Evolutionary conservation across 768 basidiomycete genomes (phyloP).

Genomic region (Neoboletus subvelutipes): DNA sequence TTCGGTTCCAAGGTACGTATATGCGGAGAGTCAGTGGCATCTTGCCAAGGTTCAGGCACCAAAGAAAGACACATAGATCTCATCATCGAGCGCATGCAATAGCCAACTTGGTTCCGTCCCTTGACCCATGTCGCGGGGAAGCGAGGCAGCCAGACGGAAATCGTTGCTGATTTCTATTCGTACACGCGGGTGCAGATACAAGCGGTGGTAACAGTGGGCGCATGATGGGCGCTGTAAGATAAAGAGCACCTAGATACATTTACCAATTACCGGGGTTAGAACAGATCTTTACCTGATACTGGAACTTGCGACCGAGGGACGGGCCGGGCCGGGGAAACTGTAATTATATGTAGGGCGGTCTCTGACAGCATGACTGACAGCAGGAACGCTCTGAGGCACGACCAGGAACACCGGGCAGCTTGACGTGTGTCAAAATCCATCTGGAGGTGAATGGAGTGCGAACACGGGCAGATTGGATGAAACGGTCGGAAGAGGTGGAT

Average conservation of each 20-base stretch:
- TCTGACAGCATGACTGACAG: too few relatives aligned
- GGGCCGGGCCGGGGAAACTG: constrained; percentile 15
- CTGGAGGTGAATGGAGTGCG: background rate
- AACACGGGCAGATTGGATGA: background rate
- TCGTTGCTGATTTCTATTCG: background rate
- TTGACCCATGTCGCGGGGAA: background rate
- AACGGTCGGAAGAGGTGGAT: background rate
- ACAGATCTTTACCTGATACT: constrained; percentile 17
- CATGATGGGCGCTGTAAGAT: constrained; percentile 5
- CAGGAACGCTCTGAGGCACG: background rate
- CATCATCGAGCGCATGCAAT: constrained; percentile 1
- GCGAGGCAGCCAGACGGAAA: background rate
- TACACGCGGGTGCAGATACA: background rate
- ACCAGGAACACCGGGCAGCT: background rate
- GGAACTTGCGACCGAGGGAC: background rate
- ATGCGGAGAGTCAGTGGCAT: background rate
- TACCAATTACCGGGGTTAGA: background rate
- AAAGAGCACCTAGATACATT: constrained; percentile 6
- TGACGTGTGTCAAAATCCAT: background rate
- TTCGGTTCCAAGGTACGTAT: constrained; percentile 8
- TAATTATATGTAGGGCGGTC: background rate
- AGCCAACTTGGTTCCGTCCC: constrained; percentile 7
- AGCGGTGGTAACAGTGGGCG: background rate
- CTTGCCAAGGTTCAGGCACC: background rate
- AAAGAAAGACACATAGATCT: background rate